Percentiles rank a stretch among this genome's conserved stretches.
phyloP scores from a whole-genome alignment of 2,329 filamentous ascomycete species.

The Trichothecium roseum region DNA sequence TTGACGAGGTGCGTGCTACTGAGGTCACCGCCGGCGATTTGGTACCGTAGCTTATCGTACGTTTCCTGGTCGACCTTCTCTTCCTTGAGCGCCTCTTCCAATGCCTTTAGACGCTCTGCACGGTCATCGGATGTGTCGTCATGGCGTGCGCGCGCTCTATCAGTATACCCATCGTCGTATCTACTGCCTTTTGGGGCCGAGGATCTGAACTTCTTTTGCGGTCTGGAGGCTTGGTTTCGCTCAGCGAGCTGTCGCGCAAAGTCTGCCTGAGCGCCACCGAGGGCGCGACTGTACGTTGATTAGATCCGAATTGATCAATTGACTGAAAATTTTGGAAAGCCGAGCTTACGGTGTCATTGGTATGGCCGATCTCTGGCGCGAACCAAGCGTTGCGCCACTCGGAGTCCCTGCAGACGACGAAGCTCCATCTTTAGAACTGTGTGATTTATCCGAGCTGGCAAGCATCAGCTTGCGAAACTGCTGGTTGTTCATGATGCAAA shows the following conservation, averaged over 20 bases:
- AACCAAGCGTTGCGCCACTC: constrained; percentile 51
- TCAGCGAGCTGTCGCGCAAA: constrained; percentile 82
- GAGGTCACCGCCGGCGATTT: constrained; percentile 76
- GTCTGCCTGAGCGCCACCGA: constrained; percentile 45
- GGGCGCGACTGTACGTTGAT: constrained; percentile 45
- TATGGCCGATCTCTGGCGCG: constrained; percentile 68
- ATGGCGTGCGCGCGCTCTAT: constrained; percentile 61
- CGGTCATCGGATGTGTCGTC: constrained; percentile 42
- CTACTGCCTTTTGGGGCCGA: constrained; percentile 75
- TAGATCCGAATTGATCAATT: constrained; percentile 7
- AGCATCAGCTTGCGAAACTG: constrained; percentile 79
- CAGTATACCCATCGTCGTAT: constrained; percentile 70
- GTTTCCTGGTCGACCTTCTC: constrained; percentile 73
- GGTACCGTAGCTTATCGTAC: constrained; percentile 62
- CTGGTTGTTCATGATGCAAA: constrained; percentile 73
- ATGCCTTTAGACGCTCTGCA: constrained; percentile 58
- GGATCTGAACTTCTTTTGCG: constrained; percentile 65
- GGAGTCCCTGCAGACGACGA: constrained; percentile 10
- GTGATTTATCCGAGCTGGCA: constrained; percentile 29
- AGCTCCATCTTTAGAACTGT: constrained; percentile 31
- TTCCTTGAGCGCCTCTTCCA: constrained; percentile 74
- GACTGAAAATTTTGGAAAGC: background rate
- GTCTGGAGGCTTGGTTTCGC: constrained; percentile 43
- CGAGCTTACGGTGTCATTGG: constrained; percentile 81
- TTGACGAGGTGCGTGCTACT: constrained; percentile 81